phyloP scores from a whole-genome alignment of 2,329 filamentous ascomycete species.

The Alternaria incomplexa region DNA sequence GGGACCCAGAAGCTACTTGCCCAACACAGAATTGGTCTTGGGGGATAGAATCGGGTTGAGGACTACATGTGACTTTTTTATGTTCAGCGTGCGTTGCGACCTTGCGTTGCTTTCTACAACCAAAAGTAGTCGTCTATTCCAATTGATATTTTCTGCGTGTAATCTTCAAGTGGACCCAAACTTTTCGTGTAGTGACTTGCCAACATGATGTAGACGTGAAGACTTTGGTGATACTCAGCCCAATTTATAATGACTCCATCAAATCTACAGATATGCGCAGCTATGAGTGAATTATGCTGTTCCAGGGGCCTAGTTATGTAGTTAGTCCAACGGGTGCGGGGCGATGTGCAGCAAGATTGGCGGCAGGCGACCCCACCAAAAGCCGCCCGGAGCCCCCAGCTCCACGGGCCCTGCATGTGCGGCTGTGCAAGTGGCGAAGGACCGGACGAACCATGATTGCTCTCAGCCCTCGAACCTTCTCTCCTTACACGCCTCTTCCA shows the following conservation, averaged over 20 bases:
- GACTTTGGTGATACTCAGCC: not conserved
- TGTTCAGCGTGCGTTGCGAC: too few species aligned
- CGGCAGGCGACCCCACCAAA: conserved; percentile 12
- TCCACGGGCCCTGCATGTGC: conserved; percentile 9
- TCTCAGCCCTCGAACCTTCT: conserved; percentile 1
- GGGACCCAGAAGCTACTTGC: too few species aligned
- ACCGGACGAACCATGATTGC: not conserved
- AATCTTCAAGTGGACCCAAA: not conserved
- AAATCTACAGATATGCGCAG: not conserved
- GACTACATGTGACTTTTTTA: too few species aligned
- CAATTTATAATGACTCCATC: not conserved
- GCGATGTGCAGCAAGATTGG: conserved; percentile 3
- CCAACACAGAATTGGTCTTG: too few species aligned
- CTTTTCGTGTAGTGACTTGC: fast-evolving
- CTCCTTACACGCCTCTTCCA: not conserved
- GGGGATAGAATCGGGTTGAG: too few species aligned
- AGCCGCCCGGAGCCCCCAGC: not conserved
- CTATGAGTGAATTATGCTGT: not conserved
- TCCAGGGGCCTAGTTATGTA: not conserved
- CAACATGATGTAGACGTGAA: not conserved
- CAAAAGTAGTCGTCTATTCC: fast-evolving
- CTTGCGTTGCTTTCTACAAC: not conserved
- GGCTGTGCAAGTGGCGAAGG: conserved; percentile 14
- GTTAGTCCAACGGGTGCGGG: not conserved
- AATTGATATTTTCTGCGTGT: not conserved